Evolutionary conservation across 805 yeast genomes (phyloP).

Genomic region (Kodamaea leandrae): DNA sequence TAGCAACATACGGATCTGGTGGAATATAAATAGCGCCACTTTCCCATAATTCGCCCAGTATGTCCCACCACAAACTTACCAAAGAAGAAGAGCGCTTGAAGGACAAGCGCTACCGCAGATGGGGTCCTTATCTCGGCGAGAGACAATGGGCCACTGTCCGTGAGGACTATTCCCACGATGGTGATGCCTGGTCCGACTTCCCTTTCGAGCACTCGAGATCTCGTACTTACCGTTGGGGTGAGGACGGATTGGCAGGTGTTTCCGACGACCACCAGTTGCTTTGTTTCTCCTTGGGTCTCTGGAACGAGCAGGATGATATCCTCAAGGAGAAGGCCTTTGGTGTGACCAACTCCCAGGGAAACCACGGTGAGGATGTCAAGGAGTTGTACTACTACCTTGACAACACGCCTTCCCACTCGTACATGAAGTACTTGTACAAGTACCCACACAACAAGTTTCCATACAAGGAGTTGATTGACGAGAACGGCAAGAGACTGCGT

Average conservation of each 20-base stretch:
- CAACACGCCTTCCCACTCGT: conserved; percentile 90
- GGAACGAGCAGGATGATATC: conserved; percentile 87
- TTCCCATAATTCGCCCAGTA: too few species aligned
- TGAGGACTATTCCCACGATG: conserved; percentile 81
- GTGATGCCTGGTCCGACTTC: conserved; percentile 89
- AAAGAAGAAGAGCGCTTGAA: conserved; percentile 39
- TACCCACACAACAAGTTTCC: conserved; percentile 89
- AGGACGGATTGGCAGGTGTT: conserved; percentile 90
- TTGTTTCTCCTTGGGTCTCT: conserved; percentile 77
- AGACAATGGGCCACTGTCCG: conserved; percentile 74
- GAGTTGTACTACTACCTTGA: conserved; percentile 82
- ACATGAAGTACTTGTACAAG: conserved; percentile 87
- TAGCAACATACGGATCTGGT: too few species aligned
- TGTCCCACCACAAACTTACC: too few species aligned
- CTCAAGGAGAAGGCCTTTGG: conserved; percentile 87
- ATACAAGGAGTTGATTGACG: conserved; percentile 67
- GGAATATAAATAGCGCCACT: too few species aligned
- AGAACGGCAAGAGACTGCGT: conserved; percentile 64
- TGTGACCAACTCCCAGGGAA: conserved; percentile 87
- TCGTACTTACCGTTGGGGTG: conserved; percentile 91
- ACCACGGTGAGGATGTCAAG: conserved; percentile 95
- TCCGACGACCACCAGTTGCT: conserved; percentile 78
- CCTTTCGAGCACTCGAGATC: conserved; percentile 82
- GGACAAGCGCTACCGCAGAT: conserved; percentile 36
- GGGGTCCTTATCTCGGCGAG: conserved; percentile 92